phyloP scores from a whole-genome alignment of 2,329 filamentous ascomycete species.

The Graphium sp. region DNA sequence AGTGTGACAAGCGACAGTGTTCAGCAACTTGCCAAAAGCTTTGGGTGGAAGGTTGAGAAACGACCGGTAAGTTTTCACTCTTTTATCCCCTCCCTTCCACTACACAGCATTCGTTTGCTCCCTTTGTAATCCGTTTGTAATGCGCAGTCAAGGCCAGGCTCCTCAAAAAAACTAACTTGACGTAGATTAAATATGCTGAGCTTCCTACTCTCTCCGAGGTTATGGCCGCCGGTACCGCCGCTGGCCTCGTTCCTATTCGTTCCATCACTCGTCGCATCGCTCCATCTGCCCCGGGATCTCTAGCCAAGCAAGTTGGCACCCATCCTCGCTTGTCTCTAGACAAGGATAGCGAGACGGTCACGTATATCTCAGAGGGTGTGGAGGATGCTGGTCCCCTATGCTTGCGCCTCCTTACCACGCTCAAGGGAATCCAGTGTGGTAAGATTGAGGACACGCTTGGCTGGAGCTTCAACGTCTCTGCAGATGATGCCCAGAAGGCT shows the following conservation, averaged over 20 bases:
- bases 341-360: conserved; percentile 28
- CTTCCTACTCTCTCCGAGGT: conserved; percentile 49
- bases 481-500: conserved; percentile 25
- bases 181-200: conserved; percentile 45
- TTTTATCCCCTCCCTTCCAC: not conserved
- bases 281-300: conserved; percentile 19
- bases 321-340: conserved; percentile 20
- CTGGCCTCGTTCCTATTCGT: conserved; percentile 77
- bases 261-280: conserved; percentile 58
- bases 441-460: conserved; percentile 60
- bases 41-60: conserved; percentile 74
- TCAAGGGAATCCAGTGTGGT: conserved; percentile 77
- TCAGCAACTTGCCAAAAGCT: conserved; percentile 55
- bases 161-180: not conserved
- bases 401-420: conserved; percentile 51
- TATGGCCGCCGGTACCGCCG: conserved; percentile 82
- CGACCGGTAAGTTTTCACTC: conserved; percentile 33
- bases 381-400: conserved; percentile 61
- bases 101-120: not conserved
- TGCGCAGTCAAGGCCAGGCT: not conserved
- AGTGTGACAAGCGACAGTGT: conserved; percentile 72
- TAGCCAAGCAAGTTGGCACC: conserved; percentile 14
- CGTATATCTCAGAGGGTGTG: conserved; percentile 34
- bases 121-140: not conserved
- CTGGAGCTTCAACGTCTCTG: conserved; percentile 42